A percentile compares a stretch with the other conserved stretches of the same genome.
These are phyloP conservation scores for Blastocystis sp. DNA, from an alignment of 352 stramenopile species.

Conservation along the genomic window DNA sequence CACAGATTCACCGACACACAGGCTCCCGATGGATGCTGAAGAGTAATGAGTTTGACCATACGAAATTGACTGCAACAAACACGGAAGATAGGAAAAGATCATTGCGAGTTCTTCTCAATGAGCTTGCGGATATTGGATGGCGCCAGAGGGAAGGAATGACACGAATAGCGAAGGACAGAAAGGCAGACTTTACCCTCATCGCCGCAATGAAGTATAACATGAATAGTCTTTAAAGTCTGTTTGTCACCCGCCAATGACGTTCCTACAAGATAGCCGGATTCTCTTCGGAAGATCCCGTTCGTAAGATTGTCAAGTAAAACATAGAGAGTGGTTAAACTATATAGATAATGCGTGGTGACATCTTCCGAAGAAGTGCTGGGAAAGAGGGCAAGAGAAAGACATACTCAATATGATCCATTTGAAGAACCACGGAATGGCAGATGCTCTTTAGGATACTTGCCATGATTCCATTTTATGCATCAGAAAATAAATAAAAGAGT, in stretches of 20 bases:
- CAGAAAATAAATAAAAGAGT: neutral
- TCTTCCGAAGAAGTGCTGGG: neutral
- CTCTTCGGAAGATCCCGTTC: constrained; percentile 6
- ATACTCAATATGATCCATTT: neutral
- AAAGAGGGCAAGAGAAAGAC: neutral
- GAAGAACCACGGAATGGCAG: neutral
- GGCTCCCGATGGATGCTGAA: constrained; percentile 31
- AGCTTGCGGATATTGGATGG: neutral
- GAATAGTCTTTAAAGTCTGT: neutral
- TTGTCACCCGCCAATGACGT: neutral
- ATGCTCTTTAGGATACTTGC: neutral
- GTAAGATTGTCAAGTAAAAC: neutral
- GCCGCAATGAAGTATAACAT: neutral
- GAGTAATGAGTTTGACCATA: neutral
- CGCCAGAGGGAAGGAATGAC: neutral
- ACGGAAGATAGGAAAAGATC: neutral
- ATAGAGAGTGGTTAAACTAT: neutral
- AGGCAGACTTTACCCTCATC: neutral
- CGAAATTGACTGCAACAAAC: neutral
- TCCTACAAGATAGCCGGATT: too few species aligned
- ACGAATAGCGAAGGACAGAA: neutral
- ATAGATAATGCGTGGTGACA: neutral
- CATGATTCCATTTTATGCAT: neutral
- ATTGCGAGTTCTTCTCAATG: neutral
- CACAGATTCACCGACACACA: neutral